phyloP scores from a whole-genome alignment of 306 rosid genomes.

The Potentilla sterilis region DNA sequence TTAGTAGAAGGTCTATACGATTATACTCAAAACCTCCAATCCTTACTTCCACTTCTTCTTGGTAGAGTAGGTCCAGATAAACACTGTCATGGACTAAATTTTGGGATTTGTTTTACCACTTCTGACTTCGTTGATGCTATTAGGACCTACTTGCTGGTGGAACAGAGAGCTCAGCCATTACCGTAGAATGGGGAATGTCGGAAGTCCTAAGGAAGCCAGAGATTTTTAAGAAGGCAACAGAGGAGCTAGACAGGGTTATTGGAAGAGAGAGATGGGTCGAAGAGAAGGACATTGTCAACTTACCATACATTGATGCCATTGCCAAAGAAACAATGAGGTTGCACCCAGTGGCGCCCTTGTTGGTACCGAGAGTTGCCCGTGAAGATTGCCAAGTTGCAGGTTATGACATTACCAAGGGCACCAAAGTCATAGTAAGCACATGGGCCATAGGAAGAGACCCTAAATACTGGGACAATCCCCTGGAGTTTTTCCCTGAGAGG shows the following conservation, averaged over 20 bases:
- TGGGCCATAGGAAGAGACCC: slow-evolving; percentile 75
- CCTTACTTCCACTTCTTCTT: neutral
- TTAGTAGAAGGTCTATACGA: neutral
- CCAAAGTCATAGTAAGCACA: slow-evolving; percentile 42
- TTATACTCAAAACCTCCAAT: neutral
- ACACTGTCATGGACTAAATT: neutral
- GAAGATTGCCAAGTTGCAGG: slow-evolving; percentile 51
- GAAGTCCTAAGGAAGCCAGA: slow-evolving; percentile 65
- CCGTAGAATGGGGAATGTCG: slow-evolving; percentile 71
- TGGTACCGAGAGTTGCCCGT: slow-evolving; percentile 48
- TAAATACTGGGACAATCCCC: slow-evolving; percentile 54
- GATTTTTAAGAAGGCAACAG: slow-evolving; percentile 45
- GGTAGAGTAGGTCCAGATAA: neutral
- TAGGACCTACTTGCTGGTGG: slow-evolving; percentile 78
- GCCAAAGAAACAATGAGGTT: slow-evolving; percentile 70
- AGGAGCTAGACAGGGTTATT: slow-evolving; percentile 65
- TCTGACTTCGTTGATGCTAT: neutral
- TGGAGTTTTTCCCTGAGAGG: slow-evolving; percentile 66
- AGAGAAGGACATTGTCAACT: slow-evolving; percentile 58
- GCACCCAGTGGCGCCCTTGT: slow-evolving; percentile 82
- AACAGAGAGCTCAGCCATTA: slow-evolving; percentile 71
- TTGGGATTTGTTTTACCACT: neutral
- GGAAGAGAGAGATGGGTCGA: slow-evolving; percentile 85
- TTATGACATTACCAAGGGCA: slow-evolving; percentile 67
- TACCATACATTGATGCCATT: slow-evolving; percentile 56